Evolutionary conservation across 768 basidiomycete species (phyloP), one percentile per base, ranked within the genome.

Genomic region (Crassisporium funariophilum): DNA sequence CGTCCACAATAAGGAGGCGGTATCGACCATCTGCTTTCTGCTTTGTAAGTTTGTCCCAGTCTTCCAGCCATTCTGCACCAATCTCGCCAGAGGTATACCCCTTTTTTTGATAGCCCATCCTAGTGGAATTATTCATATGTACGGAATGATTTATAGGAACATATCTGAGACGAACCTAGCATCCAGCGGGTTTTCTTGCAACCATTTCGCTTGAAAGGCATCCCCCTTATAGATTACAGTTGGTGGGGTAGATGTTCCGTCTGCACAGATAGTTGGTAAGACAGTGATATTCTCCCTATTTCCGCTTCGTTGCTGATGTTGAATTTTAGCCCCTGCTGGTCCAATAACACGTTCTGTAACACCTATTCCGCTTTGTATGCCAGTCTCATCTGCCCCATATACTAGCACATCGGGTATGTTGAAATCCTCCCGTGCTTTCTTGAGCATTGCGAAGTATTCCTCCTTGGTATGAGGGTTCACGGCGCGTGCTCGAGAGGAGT

Each of bases 201-300:
- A 46, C 75, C 76, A 78, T 13, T 55, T 63, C 3, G 58, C 46
- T 41, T 65, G 58, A 52, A 56, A 74, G 5, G 48, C 57, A 20
- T 71, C 48, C 2, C 73, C 74, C 44, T 74, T 71, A 54, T 65
- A 67, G 16, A 76, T 75, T 0, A 75, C 62, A 12, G 66, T 53
- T 4, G 76, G 78, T 1, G 62, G 57, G 0, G 65, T 46, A 0
- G 54, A 34, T 1, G 67, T 67, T 0, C 77, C 73, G 65, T 75
- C 65, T 0, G 67, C 63, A 48, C 67, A 66, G 33, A 74, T 72
- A 5, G 66, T 67, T 15, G 61, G 51, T 22, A 74, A 41, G 1
- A 69, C 64, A 5, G 70, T 72, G 19, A 61, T 69, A 35, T 65
- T 71, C 46, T 74, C 64, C 2, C 61, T 43, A 7, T 51, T 58